Conservation (phyloP, 2,329 filamentous ascomycete species). For the Cephalotrichum gorgonifer region DNA sequence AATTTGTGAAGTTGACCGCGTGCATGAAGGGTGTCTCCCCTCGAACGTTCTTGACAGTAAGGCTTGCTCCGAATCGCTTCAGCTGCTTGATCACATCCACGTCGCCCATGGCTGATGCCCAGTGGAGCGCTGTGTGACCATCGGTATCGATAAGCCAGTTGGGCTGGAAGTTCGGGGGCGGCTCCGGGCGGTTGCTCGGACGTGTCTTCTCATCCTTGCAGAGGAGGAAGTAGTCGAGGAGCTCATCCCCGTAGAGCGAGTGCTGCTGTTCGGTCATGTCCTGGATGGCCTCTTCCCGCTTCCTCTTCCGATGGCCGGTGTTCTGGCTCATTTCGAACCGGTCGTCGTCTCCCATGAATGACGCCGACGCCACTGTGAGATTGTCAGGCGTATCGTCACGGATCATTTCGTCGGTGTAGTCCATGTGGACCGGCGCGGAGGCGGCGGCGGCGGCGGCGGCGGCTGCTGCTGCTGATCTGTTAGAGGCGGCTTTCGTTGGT, state of each 20-base stretch:
- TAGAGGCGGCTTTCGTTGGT: background rate
- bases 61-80: slow-evolving; percentile 66
- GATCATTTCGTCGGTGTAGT: slow-evolving; percentile 18
- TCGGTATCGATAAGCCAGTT: slow-evolving; percentile 91
- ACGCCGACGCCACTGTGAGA: slow-evolving; percentile 71
- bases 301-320: slow-evolving; percentile 62
- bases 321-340: slow-evolving; percentile 59
- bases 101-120: slow-evolving; percentile 96
- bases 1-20: slow-evolving; percentile 92
- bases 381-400: slow-evolving; percentile 80
- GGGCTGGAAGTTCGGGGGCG: slow-evolving; percentile 76
- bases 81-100: slow-evolving; percentile 83
- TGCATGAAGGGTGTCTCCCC: slow-evolving; percentile 92
- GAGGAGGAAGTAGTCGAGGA: slow-evolving; percentile 93
- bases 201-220: slow-evolving; percentile 59
- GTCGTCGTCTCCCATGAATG: slow-evolving; percentile 77
- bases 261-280: slow-evolving; percentile 70
- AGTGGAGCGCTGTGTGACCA: slow-evolving; percentile 86
- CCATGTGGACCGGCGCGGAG: slow-evolving; percentile 23
- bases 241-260: slow-evolving; percentile 80
- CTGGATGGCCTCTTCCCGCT: slow-evolving; percentile 56
- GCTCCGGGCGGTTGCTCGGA: slow-evolving; percentile 62
- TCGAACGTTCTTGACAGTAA: slow-evolving; percentile 58
- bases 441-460: no score
- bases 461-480: slow-evolving; percentile 16